Evolutionary conservation across 2,329 filamentous ascomycete species (phyloP).

Genomic region (Claviceps lovelessii): DNA sequence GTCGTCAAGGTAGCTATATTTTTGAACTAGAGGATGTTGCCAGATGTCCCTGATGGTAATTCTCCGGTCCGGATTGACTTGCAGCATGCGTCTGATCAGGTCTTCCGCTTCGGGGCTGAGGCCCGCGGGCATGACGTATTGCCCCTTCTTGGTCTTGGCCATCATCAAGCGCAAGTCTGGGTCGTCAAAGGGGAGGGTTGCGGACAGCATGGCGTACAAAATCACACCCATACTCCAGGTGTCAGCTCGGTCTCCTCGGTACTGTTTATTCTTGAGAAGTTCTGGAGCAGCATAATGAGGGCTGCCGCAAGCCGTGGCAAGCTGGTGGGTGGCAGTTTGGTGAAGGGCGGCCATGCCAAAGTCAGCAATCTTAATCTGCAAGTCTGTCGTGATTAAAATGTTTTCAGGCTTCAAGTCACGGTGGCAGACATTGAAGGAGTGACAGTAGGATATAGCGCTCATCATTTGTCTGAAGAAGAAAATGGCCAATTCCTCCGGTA

Average conservation of each 20-base stretch:
- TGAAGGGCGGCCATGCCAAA: conserved; percentile 93
- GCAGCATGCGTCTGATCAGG: conserved; percentile 65
- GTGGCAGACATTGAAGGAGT: conserved; percentile 89
- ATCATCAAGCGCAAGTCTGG: conserved; percentile 49
- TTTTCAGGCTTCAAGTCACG: conserved; percentile 96
- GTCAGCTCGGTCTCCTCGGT: conserved; percentile 75
- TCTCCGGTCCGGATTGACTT: conserved; percentile 61
- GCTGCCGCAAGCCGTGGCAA: conserved; percentile 86
- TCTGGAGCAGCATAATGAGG: conserved; percentile 95
- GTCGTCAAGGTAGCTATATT: conserved; percentile 65
- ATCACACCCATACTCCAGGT: conserved; percentile 93
- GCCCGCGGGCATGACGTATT: conserved; percentile 45
- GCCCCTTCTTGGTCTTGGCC: conserved; percentile 41
- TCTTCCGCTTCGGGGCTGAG: conserved; percentile 59
- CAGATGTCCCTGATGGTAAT: conserved; percentile 73
- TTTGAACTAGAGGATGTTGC: conserved; percentile 72
- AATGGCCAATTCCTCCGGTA: conserved; percentile 67
- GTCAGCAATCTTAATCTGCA: conserved; percentile 84
- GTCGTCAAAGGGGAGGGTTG: conserved; percentile 69
- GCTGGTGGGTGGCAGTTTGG: conserved; percentile 62
- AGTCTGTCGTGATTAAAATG: conserved; percentile 64
- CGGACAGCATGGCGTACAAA: conserved; percentile 74
- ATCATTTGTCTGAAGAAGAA: conserved; percentile 88
- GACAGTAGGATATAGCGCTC: conserved; percentile 80
- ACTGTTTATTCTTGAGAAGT: conserved; percentile 61